A percentile compares a stretch with the other conserved stretches of the same genome.
These are phyloP conservation scores for Antrodiella citrinella DNA, from an alignment of 768 basidiomycete genomes.

Conservation along the genomic window DNA sequence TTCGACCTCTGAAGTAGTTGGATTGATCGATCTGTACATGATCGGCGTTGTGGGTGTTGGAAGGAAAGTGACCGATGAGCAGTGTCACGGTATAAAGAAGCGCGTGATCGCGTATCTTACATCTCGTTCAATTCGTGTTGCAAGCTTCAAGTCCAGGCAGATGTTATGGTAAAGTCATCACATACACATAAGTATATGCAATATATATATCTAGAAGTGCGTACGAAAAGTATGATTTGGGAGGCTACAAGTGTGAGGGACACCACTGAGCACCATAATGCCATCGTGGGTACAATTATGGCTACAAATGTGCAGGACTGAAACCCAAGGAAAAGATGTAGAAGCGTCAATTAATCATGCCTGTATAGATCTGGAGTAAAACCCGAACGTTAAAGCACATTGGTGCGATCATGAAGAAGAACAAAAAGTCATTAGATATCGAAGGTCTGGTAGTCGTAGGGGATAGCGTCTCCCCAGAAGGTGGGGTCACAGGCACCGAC, in stretches of 20 bases:
- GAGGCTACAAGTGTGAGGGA: background rate
- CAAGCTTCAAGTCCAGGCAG: too few species aligned
- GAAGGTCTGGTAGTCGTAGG: constrained; percentile 69
- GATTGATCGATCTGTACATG: too few species aligned
- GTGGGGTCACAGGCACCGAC: constrained; percentile 53
- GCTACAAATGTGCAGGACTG: background rate
- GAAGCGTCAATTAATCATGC: too few species aligned
- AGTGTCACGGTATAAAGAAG: too few species aligned
- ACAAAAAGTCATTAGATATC: constrained; percentile 13
- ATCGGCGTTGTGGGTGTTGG: too few species aligned
- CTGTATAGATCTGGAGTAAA: too few species aligned
- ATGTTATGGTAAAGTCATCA: too few species aligned
- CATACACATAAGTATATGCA: too few species aligned
- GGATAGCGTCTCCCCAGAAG: constrained; percentile 60
- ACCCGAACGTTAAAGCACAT: background rate
- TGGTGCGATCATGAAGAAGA: background rate
- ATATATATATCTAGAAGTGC: background rate
- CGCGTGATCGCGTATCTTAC: too few species aligned
- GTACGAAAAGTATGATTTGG: background rate
- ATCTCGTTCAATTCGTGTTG: too few species aligned
- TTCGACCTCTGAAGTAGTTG: too few species aligned
- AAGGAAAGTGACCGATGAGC: too few species aligned
- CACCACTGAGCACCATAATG: background rate
- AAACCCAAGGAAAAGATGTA: background rate
- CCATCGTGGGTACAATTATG: background rate